Percentiles rank a stretch among this genome's conserved stretches.
These are phyloP conservation scores for Xylogone sp. DNA, from an alignment of 2,329 filamentous ascomycete species.

Conservation along the genomic window DNA sequence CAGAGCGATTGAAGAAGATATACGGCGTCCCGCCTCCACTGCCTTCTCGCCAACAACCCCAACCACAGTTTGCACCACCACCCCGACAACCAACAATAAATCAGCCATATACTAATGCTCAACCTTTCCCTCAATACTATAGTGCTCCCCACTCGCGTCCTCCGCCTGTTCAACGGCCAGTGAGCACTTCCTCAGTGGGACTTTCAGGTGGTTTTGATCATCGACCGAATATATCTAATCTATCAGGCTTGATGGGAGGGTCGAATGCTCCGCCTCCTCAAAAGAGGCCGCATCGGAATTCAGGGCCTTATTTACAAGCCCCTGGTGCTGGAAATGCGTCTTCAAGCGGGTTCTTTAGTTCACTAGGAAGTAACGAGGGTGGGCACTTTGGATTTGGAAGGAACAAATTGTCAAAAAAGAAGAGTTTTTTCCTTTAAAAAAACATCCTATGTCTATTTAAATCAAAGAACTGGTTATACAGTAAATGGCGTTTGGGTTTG, in stretches of 20 bases:
- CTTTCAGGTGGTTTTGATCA: neutral
- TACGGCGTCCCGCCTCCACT: conserved; percentile 47
- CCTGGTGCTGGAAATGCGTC: conserved; percentile 30
- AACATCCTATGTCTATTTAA: neutral
- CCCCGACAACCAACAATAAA: conserved; percentile 9
- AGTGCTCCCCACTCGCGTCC: conserved; percentile 23
- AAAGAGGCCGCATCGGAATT: conserved; percentile 6
- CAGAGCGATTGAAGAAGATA: conserved; percentile 68
- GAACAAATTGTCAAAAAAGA: conserved; percentile 29
- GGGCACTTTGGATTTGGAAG: conserved; percentile 23
- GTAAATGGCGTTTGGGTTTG: too few relatives aligned
- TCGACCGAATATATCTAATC: conserved; percentile 4
- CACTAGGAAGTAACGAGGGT: conserved; percentile 25
- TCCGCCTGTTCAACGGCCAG: conserved; percentile 20
- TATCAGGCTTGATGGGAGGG: conserved; percentile 4
- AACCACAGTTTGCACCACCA: conserved; percentile 8
- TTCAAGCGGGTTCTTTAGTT: conserved; percentile 39
- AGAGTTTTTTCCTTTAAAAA: conserved; percentile 23
- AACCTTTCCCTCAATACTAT: conserved; percentile 17
- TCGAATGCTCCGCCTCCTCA: conserved; percentile 1
- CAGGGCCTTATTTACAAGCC: conserved; percentile 23
- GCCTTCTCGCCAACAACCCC: conserved; percentile 7
- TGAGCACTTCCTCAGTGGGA: conserved; percentile 15
- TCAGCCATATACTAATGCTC: conserved; percentile 3
- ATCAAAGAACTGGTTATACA: neutral